Evolutionary conservation across 257 asterid species (phyloP), one percentile per base, ranked within the genome.

Genomic region (Nicotiana tabacum): DNA sequence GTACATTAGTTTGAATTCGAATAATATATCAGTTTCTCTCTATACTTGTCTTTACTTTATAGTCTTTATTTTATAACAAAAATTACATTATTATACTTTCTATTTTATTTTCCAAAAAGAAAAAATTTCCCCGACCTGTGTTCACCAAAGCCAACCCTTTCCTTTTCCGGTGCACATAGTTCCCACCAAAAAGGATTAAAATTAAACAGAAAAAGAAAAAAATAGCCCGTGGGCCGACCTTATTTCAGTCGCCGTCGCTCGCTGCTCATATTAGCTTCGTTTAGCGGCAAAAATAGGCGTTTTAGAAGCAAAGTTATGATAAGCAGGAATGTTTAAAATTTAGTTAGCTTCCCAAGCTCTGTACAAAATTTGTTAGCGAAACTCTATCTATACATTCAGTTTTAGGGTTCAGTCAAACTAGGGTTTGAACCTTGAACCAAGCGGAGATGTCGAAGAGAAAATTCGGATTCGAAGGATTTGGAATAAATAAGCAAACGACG

Each of bases 401-500:
- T 74, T 74, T 27, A 27, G 62, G 80, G 62, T 51, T 72, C 79
- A 72, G 79, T 37, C 10, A 68, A 65, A 6, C 53, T 83, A 86
- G 89, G 83, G 87, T 77, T 83, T 77, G 64, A 7, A 72, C 35
- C 21, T 72, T n/a, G 77, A 77, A 55, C 27, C 9, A 35, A 35
- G 9, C 77, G 30, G 4, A 69, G 4, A 95, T 96, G 99, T 96
- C 98, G 74, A 94, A 96, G 82, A 90, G 99, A 66, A 96, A 94
- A 90, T 94, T 95, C 88, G 97, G 98, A 78, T 94, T 96, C 89
- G 97, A 92, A 66, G 99, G 99, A 46, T 93, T 93, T 89, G 98
- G 97, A 76, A 87, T 95, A 82, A 93, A 93, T 81, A 97, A 95
- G 69, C 99, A 92, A 87, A 55, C 93, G 6, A 91, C 97, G 11